Base-by-base conservation (phyloP, 1,284 basidiomycete genomes). In the Thelephora terrestris region DNA sequence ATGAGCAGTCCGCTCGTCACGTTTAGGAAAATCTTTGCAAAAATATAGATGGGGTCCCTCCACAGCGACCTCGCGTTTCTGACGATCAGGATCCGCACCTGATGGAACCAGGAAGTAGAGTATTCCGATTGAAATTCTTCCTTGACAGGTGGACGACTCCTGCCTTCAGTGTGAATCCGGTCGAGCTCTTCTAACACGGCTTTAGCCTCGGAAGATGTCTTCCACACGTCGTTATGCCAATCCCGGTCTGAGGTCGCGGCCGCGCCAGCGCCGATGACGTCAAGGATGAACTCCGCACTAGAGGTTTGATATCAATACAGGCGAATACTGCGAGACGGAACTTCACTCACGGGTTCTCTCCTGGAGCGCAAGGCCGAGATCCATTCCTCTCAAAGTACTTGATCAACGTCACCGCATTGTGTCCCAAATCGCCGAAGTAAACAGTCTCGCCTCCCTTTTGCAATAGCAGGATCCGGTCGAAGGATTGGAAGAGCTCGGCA, bases 351-450 rank as follows among this genome's bases (percentile, higher is more conserved):
- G 67, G 72, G 53, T 75, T 75, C 58, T 69, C 73, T 5, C 61
- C 54, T 5, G 63, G 58, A 7, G 54, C 55, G 52, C 71, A 73
- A n/a, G 57, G 46, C 2, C 62, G 63, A 4, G 73, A 78, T 20
- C 82, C 81, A 24, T 78, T 75, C 25, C 58, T 58, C 58, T 87
- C 78, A 55, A 91, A 91, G 64, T 90, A 91, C 17, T 70, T 57
- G 53, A 86, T 75, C 39, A 90, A 60, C 0, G 69, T 74, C 25
- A 63, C 64, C 2, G 78, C 71, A 53, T 78, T 73, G 18, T 67
- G 52, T 2, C 88, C 88, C 16, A 89, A 64, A 49, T 89, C 79
- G 18, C 86, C 88, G 55, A 88, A 89, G 61, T 85, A 89, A 1
- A 85, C 81, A 0, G 78, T 87, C 64, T 85, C 71, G 1, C 85